Evolutionary conservation across 106 monocot genomes (phyloP).

Genomic region (Alisma plantagoaquatica): DNA sequence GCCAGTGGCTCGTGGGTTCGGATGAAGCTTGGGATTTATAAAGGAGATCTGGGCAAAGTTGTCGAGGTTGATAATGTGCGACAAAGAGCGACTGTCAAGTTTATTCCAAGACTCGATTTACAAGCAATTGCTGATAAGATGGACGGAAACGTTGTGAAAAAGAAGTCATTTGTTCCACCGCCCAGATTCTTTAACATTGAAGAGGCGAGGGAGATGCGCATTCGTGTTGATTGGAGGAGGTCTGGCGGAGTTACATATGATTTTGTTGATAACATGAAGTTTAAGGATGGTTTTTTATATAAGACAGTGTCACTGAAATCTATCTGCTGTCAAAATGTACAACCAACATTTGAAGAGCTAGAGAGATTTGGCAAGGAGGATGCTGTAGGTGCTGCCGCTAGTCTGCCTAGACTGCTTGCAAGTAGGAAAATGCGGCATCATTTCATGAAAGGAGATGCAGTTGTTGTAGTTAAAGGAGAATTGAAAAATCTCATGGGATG

Average conservation of each 20-base stretch:
- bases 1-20: slow-evolving; percentile 89
- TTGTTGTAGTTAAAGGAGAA: slow-evolving; percentile 84
- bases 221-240: slow-evolving; percentile 73
- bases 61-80: slow-evolving; percentile 98
- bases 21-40: slow-evolving; percentile 93
- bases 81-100: slow-evolving; percentile 84
- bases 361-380: slow-evolving; percentile 96
- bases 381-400: slow-evolving; percentile 60
- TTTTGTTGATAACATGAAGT: slow-evolving; percentile 69
- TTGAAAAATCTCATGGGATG: slow-evolving; percentile 91
- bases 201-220: slow-evolving; percentile 93
- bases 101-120: slow-evolving; percentile 94
- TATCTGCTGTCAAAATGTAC: slow-evolving; percentile 63
- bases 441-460: slow-evolving; percentile 96
- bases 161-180: slow-evolving; percentile 84
- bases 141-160: slow-evolving; percentile 73
- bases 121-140: slow-evolving; percentile 79
- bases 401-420: slow-evolving; percentile 79
- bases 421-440: slow-evolving; percentile 97
- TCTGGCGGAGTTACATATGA: slow-evolving; percentile 77
- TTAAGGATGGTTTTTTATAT: slow-evolving; percentile 91
- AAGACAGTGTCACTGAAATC: slow-evolving; percentile 83
- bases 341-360: slow-evolving; percentile 92
- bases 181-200: slow-evolving; percentile 90
- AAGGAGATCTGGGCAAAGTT: slow-evolving; percentile 96